Evolutionary conservation across 2,329 filamentous ascomycete genomes (phyloP).

Genomic region (Xylaria sp.): DNA sequence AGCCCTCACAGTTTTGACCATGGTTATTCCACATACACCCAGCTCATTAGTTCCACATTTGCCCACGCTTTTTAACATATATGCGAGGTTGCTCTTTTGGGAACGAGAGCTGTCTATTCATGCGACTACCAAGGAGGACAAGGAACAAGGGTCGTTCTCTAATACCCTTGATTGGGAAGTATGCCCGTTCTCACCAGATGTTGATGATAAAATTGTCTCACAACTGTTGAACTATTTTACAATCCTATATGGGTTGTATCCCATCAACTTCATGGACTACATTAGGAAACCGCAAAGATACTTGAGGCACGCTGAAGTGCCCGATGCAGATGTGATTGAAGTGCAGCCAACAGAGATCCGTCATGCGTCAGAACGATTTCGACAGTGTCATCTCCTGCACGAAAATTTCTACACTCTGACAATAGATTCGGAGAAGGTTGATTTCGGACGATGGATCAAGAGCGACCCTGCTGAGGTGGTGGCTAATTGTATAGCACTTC

Average conservation of each 20-base stretch:
- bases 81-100: conserved; percentile 81
- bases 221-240: conserved; percentile 79
- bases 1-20: conserved; percentile 75
- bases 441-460: conserved; percentile 78
- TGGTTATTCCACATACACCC: conserved; percentile 83
- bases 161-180: conserved; percentile 65
- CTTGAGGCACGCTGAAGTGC: conserved; percentile 73
- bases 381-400: conserved; percentile 75
- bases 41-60: conserved; percentile 71
- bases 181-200: conserved; percentile 64
- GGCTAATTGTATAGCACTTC: conserved; percentile 78
- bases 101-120: conserved; percentile 59
- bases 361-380: conserved; percentile 75
- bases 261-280: conserved; percentile 85
- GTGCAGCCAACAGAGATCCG: conserved; percentile 79
- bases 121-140: conserved; percentile 48
- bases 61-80: conserved; percentile 79
- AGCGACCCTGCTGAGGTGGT: conserved; percentile 81
- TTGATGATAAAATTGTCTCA: conserved; percentile 65
- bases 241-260: conserved; percentile 81
- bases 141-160: conserved; percentile 41
- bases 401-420: conserved; percentile 85
- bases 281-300: conserved; percentile 82
- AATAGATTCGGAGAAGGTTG: conserved; percentile 77
- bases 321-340: conserved; percentile 74